Conservation (phyloP, 768 basidiomycete species). For the Rhodotorula taiwanensis region DNA sequence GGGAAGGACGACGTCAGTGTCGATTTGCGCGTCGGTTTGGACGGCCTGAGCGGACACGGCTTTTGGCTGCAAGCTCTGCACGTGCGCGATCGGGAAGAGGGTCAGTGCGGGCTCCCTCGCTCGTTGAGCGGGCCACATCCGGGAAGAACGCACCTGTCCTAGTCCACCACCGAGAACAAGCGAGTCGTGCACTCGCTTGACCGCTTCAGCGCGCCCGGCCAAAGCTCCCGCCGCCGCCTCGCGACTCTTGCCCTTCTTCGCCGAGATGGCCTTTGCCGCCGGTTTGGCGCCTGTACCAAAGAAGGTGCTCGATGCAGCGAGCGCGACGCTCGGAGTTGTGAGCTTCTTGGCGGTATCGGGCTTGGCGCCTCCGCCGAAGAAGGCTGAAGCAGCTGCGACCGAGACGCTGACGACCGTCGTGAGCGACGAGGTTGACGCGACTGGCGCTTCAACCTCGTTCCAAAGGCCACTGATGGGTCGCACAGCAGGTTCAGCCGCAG, state of each 20-base stretch:
- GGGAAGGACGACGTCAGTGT: neutral
- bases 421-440: conserved; percentile 3
- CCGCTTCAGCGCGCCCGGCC: conserved; percentile 3
- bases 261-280: too few relatives aligned
- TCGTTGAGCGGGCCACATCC: too few relatives aligned
- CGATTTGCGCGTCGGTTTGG: neutral
- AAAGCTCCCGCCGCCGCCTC: neutral
- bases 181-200: conserved; percentile 22
- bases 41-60: neutral
- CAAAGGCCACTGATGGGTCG: conserved; percentile 13
- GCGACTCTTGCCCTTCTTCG: conserved; percentile 14
- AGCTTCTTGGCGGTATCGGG: too few relatives aligned
- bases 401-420: neutral
- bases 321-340: neutral
- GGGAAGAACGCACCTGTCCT: conserved; percentile 17
- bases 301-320: conserved; percentile 12
- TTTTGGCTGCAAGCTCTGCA: neutral
- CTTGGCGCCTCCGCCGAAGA: conserved; percentile 15
- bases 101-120: too few relatives aligned
- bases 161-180: conserved; percentile 33
- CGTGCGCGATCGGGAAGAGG: neutral
- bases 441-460: neutral
- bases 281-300: neutral
- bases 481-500: conserved; percentile 23
- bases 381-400: neutral